phyloP scores from a whole-genome alignment of 495 filamentous ascomycete genomes.

The Cercophora scortea region DNA sequence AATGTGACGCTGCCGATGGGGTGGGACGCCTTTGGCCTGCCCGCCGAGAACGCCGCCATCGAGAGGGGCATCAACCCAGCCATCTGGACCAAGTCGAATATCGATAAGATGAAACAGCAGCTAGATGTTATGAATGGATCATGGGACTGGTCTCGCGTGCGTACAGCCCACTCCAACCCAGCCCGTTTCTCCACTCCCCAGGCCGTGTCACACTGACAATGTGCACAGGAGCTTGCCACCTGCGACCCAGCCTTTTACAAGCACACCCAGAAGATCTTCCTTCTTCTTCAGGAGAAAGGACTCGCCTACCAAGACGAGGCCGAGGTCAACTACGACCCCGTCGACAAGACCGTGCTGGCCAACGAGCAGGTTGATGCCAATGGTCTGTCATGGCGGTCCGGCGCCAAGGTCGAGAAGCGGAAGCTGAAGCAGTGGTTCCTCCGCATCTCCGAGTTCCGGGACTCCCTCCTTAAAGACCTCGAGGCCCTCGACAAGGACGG shows the following conservation, averaged over 20 bases:
- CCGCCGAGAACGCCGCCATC: conserved; percentile 91
- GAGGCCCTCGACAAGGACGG: conserved; percentile 52
- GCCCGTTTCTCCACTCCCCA: not conserved
- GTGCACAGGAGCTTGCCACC: conserved; percentile 65
- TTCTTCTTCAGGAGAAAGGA: conserved; percentile 60
- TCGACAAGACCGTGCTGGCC: conserved; percentile 82
- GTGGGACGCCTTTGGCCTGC: conserved; percentile 89
- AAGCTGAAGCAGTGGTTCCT: conserved; percentile 88
- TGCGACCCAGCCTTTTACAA: conserved; percentile 79
- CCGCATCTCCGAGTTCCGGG: conserved; percentile 69
- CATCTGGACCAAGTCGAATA: conserved; percentile 73
- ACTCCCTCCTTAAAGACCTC: conserved; percentile 65
- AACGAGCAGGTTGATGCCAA: conserved; percentile 87
- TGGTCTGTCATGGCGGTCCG: conserved; percentile 80
- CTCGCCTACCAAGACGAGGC: conserved; percentile 74
- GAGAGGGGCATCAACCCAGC: conserved; percentile 72
- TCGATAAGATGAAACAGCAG: conserved; percentile 76
- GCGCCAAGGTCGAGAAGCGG: conserved; percentile 73
- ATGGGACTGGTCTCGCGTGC: conserved; percentile 77
- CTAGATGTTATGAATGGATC: conserved; percentile 63
- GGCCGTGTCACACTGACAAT: not conserved
- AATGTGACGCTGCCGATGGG: conserved; percentile 82
- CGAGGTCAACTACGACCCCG: conserved; percentile 81
- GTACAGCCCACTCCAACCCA: conserved; percentile 16
- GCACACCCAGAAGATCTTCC: conserved; percentile 80